These are phyloP conservation scores for Pichia sp. DNA, from an alignment of 1,139 yeast genomes.

Conservation along the genomic window DNA sequence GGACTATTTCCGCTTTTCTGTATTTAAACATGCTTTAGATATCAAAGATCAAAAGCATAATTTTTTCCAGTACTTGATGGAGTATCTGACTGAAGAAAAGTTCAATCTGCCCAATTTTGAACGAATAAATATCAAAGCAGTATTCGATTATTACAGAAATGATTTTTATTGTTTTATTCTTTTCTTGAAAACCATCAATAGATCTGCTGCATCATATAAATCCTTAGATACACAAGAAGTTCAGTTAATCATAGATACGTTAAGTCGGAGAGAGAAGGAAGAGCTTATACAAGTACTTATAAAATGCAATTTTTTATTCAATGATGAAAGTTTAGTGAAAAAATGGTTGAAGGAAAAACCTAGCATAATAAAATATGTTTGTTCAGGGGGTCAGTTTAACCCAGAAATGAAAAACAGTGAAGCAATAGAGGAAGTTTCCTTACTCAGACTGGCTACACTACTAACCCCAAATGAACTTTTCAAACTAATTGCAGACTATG, in stretches of 20 bases:
- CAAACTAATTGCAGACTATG: not conserved
- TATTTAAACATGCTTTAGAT: not conserved
- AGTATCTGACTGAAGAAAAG: not conserved
- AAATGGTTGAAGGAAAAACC: constrained; percentile 5
- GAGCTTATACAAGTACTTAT: constrained; percentile 1
- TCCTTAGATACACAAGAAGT: not conserved
- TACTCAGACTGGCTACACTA: not conserved
- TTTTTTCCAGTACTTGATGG: not conserved
- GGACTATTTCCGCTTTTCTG: not conserved
- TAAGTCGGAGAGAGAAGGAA: not conserved
- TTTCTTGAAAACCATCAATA: not conserved
- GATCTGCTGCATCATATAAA: not conserved
- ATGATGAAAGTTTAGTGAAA: not conserved
- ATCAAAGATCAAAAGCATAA: not conserved
- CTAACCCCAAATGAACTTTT: constrained; percentile 7
- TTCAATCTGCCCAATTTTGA: not conserved
- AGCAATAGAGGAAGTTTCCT: not conserved
- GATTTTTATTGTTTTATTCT: not conserved
- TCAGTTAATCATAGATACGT: not conserved
- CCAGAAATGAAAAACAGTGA: not conserved
- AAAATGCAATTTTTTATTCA: not conserved
- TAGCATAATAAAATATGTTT: not conserved
- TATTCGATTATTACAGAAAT: constrained; percentile 1
- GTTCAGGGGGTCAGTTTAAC: not conserved
- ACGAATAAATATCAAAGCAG: not conserved